phyloP scores from a whole-genome alignment of 129 eudicot genomes.

The Centrapalus pauciflorus region DNA sequence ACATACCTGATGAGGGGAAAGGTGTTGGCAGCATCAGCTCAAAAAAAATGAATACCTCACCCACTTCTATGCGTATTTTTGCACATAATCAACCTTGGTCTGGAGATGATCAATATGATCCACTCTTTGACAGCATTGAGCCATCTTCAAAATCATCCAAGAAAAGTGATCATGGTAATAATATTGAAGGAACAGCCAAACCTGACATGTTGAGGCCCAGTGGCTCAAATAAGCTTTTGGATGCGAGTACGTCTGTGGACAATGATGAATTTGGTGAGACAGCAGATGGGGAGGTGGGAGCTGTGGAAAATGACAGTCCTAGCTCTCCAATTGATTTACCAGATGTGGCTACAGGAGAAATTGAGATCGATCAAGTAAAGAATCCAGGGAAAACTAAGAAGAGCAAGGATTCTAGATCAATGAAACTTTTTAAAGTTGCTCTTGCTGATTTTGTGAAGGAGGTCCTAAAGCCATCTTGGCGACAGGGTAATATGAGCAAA shows the following conservation, averaged over 20 bases:
- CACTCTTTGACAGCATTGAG: conserved; percentile 72
- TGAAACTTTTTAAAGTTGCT: conserved; percentile 70
- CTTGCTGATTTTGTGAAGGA: conserved; percentile 94
- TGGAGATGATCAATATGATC: conserved; percentile 76
- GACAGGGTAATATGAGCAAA: conserved; percentile 99
- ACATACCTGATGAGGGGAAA: conserved; percentile 36
- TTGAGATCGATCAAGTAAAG: conserved; percentile 79
- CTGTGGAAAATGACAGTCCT: conserved; percentile 68
- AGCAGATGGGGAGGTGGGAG: conserved; percentile 88
- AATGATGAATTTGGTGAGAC: conserved; percentile 88
- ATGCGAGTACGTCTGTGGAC: conserved; percentile 32
- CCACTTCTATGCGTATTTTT: conserved; percentile 25
- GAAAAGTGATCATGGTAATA: conserved; percentile 25
- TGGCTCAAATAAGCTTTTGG: conserved; percentile 44
- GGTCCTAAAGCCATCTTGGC: conserved; percentile 91
- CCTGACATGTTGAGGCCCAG: conserved; percentile 30
- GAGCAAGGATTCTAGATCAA: conserved; percentile 67
- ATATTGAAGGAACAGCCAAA: conserved; percentile 32
- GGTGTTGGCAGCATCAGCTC: conserved; percentile 23
- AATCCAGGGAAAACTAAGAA: conserved; percentile 47
- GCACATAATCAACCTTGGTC: conserved; percentile 31
- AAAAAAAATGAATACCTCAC: conserved; percentile 14
- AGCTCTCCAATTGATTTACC: conserved; percentile 51
- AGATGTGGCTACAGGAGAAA: conserved; percentile 48
- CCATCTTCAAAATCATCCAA: conserved; percentile 45